These are phyloP conservation scores for Lepidopterella palustris DNA, from an alignment of 495 filamentous ascomycete species.

Conservation along the genomic window DNA sequence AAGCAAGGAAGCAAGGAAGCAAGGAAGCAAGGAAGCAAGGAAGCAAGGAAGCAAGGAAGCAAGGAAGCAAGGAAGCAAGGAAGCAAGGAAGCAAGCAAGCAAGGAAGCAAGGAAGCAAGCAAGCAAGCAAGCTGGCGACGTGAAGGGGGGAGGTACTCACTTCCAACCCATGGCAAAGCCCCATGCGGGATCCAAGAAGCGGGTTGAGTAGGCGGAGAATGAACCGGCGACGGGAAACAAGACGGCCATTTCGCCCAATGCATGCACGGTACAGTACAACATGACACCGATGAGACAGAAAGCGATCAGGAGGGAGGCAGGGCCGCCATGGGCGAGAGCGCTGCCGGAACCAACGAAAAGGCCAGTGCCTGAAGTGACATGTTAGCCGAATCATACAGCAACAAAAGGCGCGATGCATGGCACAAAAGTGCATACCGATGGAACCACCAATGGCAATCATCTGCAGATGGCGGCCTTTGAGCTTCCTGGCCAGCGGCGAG, in stretches of 20 bases:
- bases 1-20: too few species aligned
- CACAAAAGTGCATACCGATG: constrained; percentile 62
- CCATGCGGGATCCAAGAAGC: constrained; percentile 92
- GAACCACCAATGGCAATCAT: constrained; percentile 97
- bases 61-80: too few species aligned
- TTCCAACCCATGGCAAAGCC: constrained; percentile 99
- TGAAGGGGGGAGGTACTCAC: constrained; percentile 38
- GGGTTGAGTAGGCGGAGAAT: constrained; percentile 85
- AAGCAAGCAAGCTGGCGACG: too few species aligned
- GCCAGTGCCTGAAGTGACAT: constrained; percentile 59
- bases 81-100: too few species aligned
- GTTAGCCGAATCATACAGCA: constrained; percentile 4
- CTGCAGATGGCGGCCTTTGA: constrained; percentile 84
- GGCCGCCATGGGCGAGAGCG: constrained; percentile 72
- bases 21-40: too few species aligned
- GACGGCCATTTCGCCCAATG: constrained; percentile 87
- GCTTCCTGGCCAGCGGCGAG: constrained; percentile 64
- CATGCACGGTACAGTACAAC: constrained; percentile 88
- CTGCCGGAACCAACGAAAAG: constrained; percentile 83
- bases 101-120: too few species aligned
- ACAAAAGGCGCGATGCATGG: neutral
- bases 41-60: too few species aligned
- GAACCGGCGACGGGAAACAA: constrained; percentile 86
- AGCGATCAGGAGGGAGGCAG: constrained; percentile 75
- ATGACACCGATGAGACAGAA: constrained; percentile 79